Percentiles rank a stretch among this genome's conserved stretches.
These are phyloP conservation scores for Daldinia grandis DNA, from an alignment of 495 filamentous ascomycete genomes.

Conservation along the genomic window DNA sequence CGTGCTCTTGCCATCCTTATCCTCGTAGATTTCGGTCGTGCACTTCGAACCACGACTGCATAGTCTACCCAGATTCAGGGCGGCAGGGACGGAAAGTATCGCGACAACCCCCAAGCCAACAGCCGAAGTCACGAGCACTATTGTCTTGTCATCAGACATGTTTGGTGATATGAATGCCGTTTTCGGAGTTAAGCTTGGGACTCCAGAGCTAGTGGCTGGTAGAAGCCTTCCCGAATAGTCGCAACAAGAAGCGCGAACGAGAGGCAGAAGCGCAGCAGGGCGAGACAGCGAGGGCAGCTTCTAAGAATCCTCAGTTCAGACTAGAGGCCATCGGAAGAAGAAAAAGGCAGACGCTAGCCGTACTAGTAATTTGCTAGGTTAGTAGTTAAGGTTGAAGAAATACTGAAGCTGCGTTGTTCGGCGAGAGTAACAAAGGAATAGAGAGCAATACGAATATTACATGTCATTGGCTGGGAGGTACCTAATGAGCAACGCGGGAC, in stretches of 20 bases:
- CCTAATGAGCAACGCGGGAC: neutral
- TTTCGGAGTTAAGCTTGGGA: slow-evolving; percentile 29
- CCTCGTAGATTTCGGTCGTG: slow-evolving; percentile 60
- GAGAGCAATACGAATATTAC: neutral
- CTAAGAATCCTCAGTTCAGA: slow-evolving; percentile 1
- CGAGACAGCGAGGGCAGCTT: slow-evolving; percentile 6
- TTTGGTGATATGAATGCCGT: slow-evolving; percentile 17
- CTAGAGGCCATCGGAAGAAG: slow-evolving; percentile 11
- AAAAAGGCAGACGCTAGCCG: neutral
- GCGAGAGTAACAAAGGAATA: slow-evolving; percentile 9
- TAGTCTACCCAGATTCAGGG: slow-evolving; percentile 42
- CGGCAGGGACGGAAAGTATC: slow-evolving; percentile 51
- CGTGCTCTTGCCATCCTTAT: slow-evolving; percentile 69
- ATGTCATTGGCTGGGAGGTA: slow-evolving; percentile 17
- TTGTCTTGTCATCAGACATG: slow-evolving; percentile 44
- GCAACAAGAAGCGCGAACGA: slow-evolving; percentile 11
- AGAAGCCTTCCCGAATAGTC: slow-evolving; percentile 5
- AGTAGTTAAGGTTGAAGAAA: slow-evolving; percentile 5
- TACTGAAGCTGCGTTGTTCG: slow-evolving; percentile 3
- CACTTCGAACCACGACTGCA: slow-evolving; percentile 43
- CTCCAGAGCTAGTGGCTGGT: slow-evolving; percentile 29
- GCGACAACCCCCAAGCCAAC: slow-evolving; percentile 49
- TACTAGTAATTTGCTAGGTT: neutral
- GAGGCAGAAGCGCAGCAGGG: neutral
- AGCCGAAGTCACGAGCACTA: slow-evolving; percentile 42